Base-by-base conservation (phyloP, 2,329 filamentous ascomycete genomes). In the Gremmenia infestans region DNA sequence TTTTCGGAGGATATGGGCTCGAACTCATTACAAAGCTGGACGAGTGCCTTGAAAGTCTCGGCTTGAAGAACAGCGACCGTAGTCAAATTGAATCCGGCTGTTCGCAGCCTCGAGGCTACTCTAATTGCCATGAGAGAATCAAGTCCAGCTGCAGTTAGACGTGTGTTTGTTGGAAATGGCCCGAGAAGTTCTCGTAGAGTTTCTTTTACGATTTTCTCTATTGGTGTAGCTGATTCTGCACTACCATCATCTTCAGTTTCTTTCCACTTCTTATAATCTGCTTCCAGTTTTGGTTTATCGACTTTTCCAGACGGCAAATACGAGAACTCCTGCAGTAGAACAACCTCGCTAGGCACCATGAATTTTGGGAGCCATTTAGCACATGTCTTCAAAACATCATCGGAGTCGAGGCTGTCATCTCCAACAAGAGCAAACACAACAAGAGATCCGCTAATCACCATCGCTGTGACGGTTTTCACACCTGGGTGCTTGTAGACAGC, bases 301-400 rank as follows among this genome's bases (percentile, higher is more conserved):
- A 92, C 79, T 67, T 97, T 97, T 0, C 92, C 92, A 0, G 91
- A 96, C 2, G 91, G 78, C 19, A 96, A 74, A 52, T 86, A 83
- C 0, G 91, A 91, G 54, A 96, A 85, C 8, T 79, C 74, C 0
- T 77, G 62, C 59, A 88, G 72, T 1, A 88, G 66, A 0, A 90
- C 70, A 23, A 95, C 74, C 58, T 95, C 87, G 4, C 81, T 80
- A 0, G 92, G 92, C 1, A 95, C 73, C 92, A 96, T 96, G 67
- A 86, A 94, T 4, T 78, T 76, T 0, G 91, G 90, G 1, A 97
- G 77, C 89, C 91, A 96, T 50, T 78, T 77, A 50, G 77, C 78
- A 71, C 90, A 96, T 4, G 76, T 80, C 15, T 76, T 67, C 35
- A 81, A 66, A 11, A 96, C 74, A 28, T 70, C 69, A 36, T 68